Percentiles rank a stretch among this genome's conserved stretches.
Evolutionary conservation across 1,284 basidiomycete genomes (phyloP).

Genomic region (Ustilago nuda): DNA sequence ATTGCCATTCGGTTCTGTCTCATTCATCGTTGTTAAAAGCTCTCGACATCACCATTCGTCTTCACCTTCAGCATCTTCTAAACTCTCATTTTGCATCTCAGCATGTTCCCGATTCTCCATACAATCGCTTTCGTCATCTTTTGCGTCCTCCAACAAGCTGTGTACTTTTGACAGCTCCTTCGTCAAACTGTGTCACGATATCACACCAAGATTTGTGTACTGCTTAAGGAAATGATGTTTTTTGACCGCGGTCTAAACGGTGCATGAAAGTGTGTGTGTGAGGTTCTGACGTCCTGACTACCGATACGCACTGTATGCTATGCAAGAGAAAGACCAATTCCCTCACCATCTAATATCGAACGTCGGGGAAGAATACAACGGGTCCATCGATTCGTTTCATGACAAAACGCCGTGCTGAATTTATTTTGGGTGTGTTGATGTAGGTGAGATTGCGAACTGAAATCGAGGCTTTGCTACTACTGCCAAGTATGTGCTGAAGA

Average conservation of each 20-base stretch:
- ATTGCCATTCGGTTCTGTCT: too few species aligned
- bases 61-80: too few species aligned
- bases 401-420: not conserved
- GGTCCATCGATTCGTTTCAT: not conserved
- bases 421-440: conserved; percentile 9
- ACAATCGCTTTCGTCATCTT: too few species aligned
- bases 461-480: not conserved
- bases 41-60: too few species aligned
- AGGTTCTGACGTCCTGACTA: conserved; percentile 6
- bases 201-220: not conserved
- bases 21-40: too few species aligned
- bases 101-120: too few species aligned
- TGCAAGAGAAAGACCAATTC: conserved; percentile 4
- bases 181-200: not conserved
- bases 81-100: too few species aligned
- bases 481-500: not conserved
- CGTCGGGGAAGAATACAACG: conserved; percentile 24
- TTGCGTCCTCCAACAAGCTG: not conserved
- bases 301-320: not conserved
- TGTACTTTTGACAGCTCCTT: not conserved
- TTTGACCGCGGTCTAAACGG: conserved; percentile 24
- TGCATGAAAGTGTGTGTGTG: conserved; percentile 12
- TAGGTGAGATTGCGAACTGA: conserved; percentile 11
- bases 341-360: not conserved
- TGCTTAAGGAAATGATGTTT: conserved; percentile 37